These are phyloP conservation scores for Pyrenula massariospora DNA, from an alignment of 495 filamentous ascomycete species.

Conservation along the genomic window DNA sequence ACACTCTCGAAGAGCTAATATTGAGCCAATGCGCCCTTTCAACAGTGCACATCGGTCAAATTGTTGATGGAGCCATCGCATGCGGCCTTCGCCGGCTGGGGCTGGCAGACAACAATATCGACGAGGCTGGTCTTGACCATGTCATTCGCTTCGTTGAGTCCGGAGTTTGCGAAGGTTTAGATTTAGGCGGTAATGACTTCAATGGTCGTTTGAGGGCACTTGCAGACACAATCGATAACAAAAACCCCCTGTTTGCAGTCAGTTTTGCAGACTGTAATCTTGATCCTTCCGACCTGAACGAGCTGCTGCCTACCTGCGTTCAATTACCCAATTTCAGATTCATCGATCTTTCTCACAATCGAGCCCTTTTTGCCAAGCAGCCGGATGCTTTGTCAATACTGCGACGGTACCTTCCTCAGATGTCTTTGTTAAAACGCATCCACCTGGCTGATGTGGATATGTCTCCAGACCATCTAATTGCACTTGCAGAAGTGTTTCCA, in stretches of 20 bases:
- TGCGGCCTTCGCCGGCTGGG: constrained; percentile 67
- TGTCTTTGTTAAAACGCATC: constrained; percentile 70
- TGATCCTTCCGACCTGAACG: constrained; percentile 54
- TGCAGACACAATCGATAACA: constrained; percentile 46
- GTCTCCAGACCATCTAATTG: constrained; percentile 75
- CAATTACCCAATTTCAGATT: constrained; percentile 70
- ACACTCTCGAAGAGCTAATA: constrained; percentile 71
- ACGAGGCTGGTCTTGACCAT: constrained; percentile 59
- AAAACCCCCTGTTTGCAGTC: constrained; percentile 63
- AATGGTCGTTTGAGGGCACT: constrained; percentile 58
- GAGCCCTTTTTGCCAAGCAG: constrained; percentile 58
- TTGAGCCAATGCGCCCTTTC: constrained; percentile 66
- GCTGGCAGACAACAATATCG: constrained; percentile 69
- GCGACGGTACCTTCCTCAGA: constrained; percentile 72
- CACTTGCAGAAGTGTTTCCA: constrained; percentile 77
- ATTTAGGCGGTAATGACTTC: constrained; percentile 85
- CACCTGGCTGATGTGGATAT: constrained; percentile 84
- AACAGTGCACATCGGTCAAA: constrained; percentile 52
- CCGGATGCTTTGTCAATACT: constrained; percentile 68
- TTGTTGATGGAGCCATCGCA: constrained; percentile 65
- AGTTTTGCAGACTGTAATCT: constrained; percentile 84
- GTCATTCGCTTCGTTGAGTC: constrained; percentile 61
- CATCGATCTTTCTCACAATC: constrained; percentile 86
- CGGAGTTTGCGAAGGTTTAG: constrained; percentile 75
- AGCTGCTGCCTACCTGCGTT: constrained; percentile 63